Evolutionary conservation across 2,329 filamentous ascomycete species (phyloP).

Genomic region (Colletotrichum aenigma): DNA sequence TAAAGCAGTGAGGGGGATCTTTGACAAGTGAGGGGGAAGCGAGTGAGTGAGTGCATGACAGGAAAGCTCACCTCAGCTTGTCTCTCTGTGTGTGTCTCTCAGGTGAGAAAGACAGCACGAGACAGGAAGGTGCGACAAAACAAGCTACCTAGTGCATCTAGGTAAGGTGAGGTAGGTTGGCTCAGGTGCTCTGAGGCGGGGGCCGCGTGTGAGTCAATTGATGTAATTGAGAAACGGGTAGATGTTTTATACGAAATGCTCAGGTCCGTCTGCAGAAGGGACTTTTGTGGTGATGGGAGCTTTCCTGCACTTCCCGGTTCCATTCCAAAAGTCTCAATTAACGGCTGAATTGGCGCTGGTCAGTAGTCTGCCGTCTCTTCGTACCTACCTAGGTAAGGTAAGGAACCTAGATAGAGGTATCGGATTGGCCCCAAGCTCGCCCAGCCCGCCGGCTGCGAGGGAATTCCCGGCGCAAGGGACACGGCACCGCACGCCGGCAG

Average conservation of each 20-base stretch:
- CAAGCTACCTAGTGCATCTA: background rate
- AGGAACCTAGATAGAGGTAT: background rate
- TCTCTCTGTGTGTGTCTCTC: background rate
- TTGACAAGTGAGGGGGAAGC: background rate
- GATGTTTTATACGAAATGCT: background rate
- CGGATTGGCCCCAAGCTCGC: background rate
- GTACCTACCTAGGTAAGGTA: background rate
- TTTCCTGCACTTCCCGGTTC: background rate
- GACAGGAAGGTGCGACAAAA: background rate
- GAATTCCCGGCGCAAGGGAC: constrained; percentile 13
- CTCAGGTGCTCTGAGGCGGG: background rate
- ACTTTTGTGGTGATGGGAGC: background rate
- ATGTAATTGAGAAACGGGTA: background rate
- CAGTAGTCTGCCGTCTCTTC: background rate
- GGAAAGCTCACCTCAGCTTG: constrained; percentile 10
- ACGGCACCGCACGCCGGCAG: background rate
- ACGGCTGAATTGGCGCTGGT: constrained; percentile 12
- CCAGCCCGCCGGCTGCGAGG: background rate
- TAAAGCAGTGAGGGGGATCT: background rate
- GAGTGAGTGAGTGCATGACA: background rate
- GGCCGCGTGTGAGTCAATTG: background rate
- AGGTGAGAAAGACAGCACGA: background rate
- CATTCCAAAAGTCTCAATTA: background rate
- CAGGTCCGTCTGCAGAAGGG: background rate
- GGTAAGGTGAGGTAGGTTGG: background rate